A percentile compares a stretch with the other conserved stretches of the same genome.
Conservation (phyloP, 495 filamentous ascomycete genomes). For the Evansstolkia leycettana region DNA sequence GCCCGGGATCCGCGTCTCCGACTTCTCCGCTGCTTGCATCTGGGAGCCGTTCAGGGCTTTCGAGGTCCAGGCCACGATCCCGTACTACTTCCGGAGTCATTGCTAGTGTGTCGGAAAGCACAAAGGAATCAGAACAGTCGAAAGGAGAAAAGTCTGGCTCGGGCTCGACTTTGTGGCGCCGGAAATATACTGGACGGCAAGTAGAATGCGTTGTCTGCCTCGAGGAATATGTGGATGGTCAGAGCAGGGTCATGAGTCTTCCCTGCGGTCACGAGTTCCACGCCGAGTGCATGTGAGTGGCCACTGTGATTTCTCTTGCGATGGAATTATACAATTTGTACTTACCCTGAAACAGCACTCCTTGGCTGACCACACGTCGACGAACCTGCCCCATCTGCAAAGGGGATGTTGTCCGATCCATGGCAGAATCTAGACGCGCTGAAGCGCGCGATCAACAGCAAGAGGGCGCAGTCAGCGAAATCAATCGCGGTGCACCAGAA, state of each 20-base stretch:
- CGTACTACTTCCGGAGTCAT: conserved; percentile 48
- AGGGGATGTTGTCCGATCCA: conserved; percentile 74
- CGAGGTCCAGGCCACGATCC: conserved; percentile 46
- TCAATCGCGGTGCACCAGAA: conserved; percentile 7
- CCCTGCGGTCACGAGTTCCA: conserved; percentile 99
- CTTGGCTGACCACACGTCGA: conserved; percentile 92
- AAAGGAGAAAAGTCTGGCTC: conserved; percentile 37
- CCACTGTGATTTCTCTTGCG: not conserved
- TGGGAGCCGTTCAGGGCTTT: conserved; percentile 14
- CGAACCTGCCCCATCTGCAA: conserved; percentile 98
- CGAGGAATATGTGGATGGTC: conserved; percentile 91
- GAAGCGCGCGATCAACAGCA: conserved; percentile 32
- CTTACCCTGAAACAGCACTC: conserved; percentile 56
- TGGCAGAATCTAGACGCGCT: conserved; percentile 35
- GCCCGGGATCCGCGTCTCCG: conserved; percentile 44
- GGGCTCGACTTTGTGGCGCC: conserved; percentile 47
- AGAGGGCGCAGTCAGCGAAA: conserved; percentile 25
- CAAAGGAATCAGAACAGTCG: conserved; percentile 22
- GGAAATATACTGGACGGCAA: conserved; percentile 76
- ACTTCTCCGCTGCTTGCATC: conserved; percentile 58
- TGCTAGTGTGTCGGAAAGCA: conserved; percentile 20
- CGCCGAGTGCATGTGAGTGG: conserved; percentile 89
- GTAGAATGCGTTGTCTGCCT: conserved; percentile 95
- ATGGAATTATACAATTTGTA: conserved; percentile 9
- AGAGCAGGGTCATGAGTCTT: conserved; percentile 90